Conservation (phyloP, 352 stramenopile species). For the Globisporangium nagaii region DNA sequence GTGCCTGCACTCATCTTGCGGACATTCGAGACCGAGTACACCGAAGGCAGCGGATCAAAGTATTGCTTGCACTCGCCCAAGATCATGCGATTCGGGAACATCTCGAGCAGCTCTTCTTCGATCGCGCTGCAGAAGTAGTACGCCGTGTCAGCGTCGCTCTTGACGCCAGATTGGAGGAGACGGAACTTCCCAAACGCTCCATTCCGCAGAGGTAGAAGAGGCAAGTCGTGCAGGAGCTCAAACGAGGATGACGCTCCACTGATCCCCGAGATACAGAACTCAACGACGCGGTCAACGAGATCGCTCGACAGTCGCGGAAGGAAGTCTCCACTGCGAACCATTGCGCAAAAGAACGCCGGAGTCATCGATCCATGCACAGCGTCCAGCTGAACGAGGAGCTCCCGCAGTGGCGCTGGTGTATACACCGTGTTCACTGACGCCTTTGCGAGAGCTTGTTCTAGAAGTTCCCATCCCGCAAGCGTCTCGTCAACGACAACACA, state of each 20-base stretch:
- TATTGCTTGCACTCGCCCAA: slow-evolving; percentile 28
- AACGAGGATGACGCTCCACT: not conserved
- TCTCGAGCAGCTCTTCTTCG: slow-evolving; percentile 45
- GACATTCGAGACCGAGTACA: slow-evolving; percentile 48
- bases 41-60: slow-evolving; percentile 35
- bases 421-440: slow-evolving; percentile 28
- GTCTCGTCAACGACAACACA: slow-evolving; percentile 44
- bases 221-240: slow-evolving; percentile 29
- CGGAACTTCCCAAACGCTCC: slow-evolving; percentile 34
- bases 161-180: slow-evolving; percentile 11
- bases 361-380: slow-evolving; percentile 51
- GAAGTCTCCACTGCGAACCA: slow-evolving; percentile 30
- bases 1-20: slow-evolving; percentile 20
- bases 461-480: slow-evolving; percentile 31
- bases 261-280: slow-evolving; percentile 34
- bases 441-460: slow-evolving; percentile 28
- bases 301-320: slow-evolving; percentile 23
- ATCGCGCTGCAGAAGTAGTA: slow-evolving; percentile 40
- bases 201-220: slow-evolving; percentile 39
- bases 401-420: slow-evolving; percentile 24
- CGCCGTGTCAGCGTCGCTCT: not conserved
- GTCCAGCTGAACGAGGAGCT: slow-evolving; percentile 42
- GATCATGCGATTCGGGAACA: slow-evolving; percentile 36
- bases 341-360: slow-evolving; percentile 42
- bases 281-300: slow-evolving; percentile 27